Evolutionary conservation across 78 protist genomes (phyloP).

Genomic region (Tieghemostelium lacteum): DNA sequence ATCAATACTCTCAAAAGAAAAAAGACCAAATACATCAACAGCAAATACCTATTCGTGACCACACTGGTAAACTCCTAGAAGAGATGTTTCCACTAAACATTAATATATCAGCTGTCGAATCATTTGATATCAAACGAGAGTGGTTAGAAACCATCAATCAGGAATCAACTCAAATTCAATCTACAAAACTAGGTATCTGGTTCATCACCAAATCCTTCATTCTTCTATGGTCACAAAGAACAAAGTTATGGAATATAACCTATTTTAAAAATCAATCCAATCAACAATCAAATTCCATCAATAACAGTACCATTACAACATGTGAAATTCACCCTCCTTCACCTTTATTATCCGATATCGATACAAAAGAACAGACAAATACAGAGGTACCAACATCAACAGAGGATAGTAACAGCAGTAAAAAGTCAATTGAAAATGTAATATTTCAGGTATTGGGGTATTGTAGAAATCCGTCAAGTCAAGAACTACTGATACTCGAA

Average conservation of each 20-base stretch:
- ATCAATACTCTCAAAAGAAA: not conserved
- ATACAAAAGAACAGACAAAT: not conserved
- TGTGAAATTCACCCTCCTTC: constrained; percentile 25
- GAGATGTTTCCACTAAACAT: constrained; percentile 13
- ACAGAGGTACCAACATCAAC: no score
- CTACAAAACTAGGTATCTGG: constrained; percentile 65
- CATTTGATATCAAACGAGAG: constrained; percentile 29
- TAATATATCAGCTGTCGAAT: constrained; percentile 4
- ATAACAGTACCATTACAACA: not conserved
- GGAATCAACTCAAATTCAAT: not conserved
- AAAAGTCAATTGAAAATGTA: not conserved
- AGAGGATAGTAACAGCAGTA: not conserved
- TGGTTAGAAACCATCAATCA: constrained; percentile 26
- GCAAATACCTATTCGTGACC: constrained; percentile 8
- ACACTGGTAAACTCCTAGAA: not conserved
- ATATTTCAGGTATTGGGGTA: constrained; percentile 22
- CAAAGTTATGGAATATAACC: constrained; percentile 21
- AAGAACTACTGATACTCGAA: constrained; percentile 42
- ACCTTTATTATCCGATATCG: not conserved
- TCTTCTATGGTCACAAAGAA: constrained; percentile 23
- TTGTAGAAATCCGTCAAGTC: constrained; percentile 48
- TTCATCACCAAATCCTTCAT: constrained; percentile 34
- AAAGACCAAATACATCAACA: not conserved
- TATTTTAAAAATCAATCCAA: constrained; percentile 11
- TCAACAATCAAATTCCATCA: not conserved